Percentiles rank a stretch among this genome's conserved stretches.
Conservation (phyloP, 2,329 filamentous ascomycete genomes). For the Nigrospora osmanthi region DNA sequence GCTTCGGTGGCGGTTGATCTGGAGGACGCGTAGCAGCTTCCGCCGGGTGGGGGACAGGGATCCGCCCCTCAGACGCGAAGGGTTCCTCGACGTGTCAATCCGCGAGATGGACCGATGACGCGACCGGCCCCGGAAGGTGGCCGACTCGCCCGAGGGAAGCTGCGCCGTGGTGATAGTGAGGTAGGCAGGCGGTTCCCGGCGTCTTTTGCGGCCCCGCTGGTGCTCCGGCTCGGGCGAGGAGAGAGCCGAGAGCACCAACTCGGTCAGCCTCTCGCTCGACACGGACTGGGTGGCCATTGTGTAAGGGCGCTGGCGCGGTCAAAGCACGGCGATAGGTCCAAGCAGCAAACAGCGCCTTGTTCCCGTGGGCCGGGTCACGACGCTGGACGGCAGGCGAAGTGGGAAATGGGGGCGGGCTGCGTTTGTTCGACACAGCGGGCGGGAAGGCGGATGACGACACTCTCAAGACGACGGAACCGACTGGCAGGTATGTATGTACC, state of each 20-base stretch:
- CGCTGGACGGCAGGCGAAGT: no score
- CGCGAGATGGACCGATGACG: slow-evolving; percentile 28
- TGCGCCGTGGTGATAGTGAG: slow-evolving; percentile 14
- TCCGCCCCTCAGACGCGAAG: slow-evolving; percentile 15
- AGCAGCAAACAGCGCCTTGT: no score
- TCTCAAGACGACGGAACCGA: no score
- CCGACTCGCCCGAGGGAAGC: slow-evolving; percentile 26
- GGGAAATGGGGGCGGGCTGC: no score
- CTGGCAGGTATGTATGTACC: no score
- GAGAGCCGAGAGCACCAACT: slow-evolving; percentile 14
- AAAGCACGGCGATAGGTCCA: no score
- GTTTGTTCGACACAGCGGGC: no score
- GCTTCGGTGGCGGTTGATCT: slow-evolving; percentile 32
- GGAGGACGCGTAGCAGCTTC: slow-evolving; percentile 30
- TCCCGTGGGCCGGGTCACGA: no score
- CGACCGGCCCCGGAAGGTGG: slow-evolving; percentile 31
- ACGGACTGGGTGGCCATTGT: slow-evolving; percentile 14
- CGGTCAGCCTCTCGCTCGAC: slow-evolving; percentile 13
- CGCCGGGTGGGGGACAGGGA: slow-evolving; percentile 31
- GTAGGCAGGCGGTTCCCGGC: slow-evolving; percentile 21
- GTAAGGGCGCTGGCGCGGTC: neutral
- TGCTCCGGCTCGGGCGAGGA: slow-evolving; percentile 22
- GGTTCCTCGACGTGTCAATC: slow-evolving; percentile 15
- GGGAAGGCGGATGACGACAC: no score
- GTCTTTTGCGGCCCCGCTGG: slow-evolving; percentile 27